phyloP scores from a whole-genome alignment of 768 basidiomycete species.

The Coprinopsis sp. region DNA sequence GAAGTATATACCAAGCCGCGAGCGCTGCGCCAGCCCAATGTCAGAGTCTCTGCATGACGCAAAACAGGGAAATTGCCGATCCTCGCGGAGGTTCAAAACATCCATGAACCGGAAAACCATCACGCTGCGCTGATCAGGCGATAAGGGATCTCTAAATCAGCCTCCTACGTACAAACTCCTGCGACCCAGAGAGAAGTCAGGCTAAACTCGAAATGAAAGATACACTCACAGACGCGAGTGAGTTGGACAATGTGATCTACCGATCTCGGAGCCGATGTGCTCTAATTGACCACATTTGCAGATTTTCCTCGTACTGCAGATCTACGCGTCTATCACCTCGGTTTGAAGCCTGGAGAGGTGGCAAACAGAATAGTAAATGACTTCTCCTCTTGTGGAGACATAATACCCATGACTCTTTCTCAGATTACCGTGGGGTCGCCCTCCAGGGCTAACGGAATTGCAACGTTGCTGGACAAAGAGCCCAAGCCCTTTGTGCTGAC shows the following conservation, averaged over 20 bases:
- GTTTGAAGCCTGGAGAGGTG: constrained; percentile 69
- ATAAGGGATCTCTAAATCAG: constrained; percentile 7
- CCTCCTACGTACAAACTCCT: no score
- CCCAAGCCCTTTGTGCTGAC: constrained; percentile 57
- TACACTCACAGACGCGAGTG: constrained; percentile 62
- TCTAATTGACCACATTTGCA: constrained; percentile 20
- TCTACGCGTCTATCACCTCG: constrained; percentile 76
- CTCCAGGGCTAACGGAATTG: constrained; percentile 58
- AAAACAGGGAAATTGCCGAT: no score
- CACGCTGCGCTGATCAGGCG: no score
- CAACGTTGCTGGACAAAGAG: constrained; percentile 53
- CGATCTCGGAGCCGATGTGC: not conserved
- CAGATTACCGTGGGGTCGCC: constrained; percentile 75
- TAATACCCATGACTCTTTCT: constrained; percentile 3
- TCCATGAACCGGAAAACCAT: no score
- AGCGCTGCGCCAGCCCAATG: no score
- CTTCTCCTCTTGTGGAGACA: not conserved
- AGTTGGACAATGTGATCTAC: constrained; percentile 21
- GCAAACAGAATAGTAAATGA: constrained; percentile 69
- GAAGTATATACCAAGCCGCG: no score
- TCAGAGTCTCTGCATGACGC: no score
- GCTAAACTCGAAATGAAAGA: constrained; percentile 49
- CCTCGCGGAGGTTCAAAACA: no score
- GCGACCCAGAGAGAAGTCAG: no score
- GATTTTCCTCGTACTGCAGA: constrained; percentile 76